Evolutionary conservation across 1,284 basidiomycete genomes (phyloP), one percentile per base, ranked within the genome.

Genomic region (Cerioporus squamosus): DNA sequence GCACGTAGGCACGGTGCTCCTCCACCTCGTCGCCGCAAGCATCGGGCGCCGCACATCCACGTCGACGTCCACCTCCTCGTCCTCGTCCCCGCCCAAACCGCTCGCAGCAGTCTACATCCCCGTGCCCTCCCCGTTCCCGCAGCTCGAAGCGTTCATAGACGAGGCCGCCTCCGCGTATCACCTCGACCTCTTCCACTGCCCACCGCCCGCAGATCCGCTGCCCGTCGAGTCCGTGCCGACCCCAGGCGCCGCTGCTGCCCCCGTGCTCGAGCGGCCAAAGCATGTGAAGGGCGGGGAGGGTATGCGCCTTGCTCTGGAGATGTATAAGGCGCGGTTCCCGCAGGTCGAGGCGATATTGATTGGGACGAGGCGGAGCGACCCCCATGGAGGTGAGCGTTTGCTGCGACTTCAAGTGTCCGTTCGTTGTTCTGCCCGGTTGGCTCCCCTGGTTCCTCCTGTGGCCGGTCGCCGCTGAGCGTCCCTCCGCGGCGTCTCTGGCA

Each of bases 101-200:
- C 90, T 97, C 59, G 81, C 84, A 10, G 83, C 92, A 2, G 79
- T 98, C 54, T 97, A 98, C 77, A 95, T 99, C 59, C 91, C 95
- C 4, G 90, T 93, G 2, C 87, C 91, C 0, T 92, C 94, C 1
- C 94, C 97, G 1, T 99, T 99, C 70, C 79, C 83, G 1, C 81
- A 84, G 52, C 84, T 99, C 17, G 97, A 99, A 67, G 71, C 77
- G 2, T 99, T 99, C 78, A 94, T 98, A 57, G 77, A 82, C 14
- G 77, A 85, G 44, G 84, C 85, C 0, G 81, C 79, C 6, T 73
- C 74, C 40, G 75, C 79, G n/a, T 99, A 99, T 73, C 81, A 85
- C 62, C 82, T 99, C 57, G 86, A 93, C 56, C 77, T 99, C 17
- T 91, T 89, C 68, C 83, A 84, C 20, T 91, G 83, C 63, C 61